Base-by-base conservation (phyloP, 2,329 filamentous ascomycete species). In the Xylaria sp. region DNA sequence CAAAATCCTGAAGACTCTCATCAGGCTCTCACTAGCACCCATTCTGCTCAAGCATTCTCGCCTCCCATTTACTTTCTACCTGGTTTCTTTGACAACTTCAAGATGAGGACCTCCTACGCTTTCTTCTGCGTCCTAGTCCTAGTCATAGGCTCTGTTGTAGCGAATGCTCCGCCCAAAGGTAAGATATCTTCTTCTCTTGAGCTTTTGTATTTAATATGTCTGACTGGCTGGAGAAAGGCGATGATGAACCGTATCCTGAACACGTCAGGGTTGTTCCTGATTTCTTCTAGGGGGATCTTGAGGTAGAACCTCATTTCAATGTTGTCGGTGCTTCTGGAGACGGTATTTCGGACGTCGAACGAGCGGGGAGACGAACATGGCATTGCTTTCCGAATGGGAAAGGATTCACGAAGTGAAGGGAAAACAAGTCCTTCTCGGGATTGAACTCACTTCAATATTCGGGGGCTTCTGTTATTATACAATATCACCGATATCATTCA, bases 231-330 rank as follows among this genome's bases (percentile, higher is more conserved):
- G 17, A 47, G 2, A 0, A n/a, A 62, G 60, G 49, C 31, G 27
- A 15, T 9, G 60, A 62, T 17, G 50, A 56, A 25, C 50, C 60
- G 5, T 62, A 62, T 6, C 50, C 60, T 5, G 50, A 55, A 29
- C 60, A 62, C 29, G 54, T 62, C 15, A 56, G 27, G 25, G 60
- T 62, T 31, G 60, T 56, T 15, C 50, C 60, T 1, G 60, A 56
- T 38, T 62, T 62, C 60, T 62, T 62, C 39, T 47, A 56, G 49
- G 2, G 11, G 9, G 33, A 22, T 50, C 22, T 4, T 39, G 2
- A 50, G 45, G 7, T 13, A 7, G 13, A 36, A 33, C 17, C 3
- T 22, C 39, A 25, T n/a, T 20, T 15, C n/a, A 5, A n/a, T 42
- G 3, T n/a, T 17, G 17, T 7, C 2, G 15, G 11, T 27, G n/a